phyloP scores from a whole-genome alignment of 2,329 filamentous ascomycete species.

The Colletotrichum sp. region DNA sequence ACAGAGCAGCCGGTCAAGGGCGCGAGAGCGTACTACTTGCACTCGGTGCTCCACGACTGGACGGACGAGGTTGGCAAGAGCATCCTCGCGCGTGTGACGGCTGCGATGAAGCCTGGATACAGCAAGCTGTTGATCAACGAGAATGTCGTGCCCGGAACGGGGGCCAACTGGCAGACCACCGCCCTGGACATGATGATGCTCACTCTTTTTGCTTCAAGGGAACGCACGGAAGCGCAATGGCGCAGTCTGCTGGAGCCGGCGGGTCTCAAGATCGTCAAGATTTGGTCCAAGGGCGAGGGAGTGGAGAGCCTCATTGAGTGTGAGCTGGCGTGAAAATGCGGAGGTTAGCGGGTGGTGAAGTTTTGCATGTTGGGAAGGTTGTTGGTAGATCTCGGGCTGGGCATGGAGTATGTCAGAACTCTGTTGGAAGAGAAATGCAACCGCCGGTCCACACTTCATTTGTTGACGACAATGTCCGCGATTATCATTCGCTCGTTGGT shows the following conservation, averaged over 20 bases:
- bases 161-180: constrained; percentile 10
- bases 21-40: constrained; percentile 21
- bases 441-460: neutral
- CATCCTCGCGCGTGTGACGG: constrained; percentile 19
- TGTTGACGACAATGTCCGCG: neutral
- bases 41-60: constrained; percentile 23
- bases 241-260: neutral
- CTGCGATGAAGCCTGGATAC: constrained; percentile 22
- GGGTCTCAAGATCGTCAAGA: constrained; percentile 1
- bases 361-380: neutral
- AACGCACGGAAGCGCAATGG: constrained; percentile 25
- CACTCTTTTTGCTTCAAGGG: constrained; percentile 18
- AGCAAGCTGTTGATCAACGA: constrained; percentile 22
- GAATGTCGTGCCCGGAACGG: constrained; percentile 15
- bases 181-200: constrained; percentile 24
- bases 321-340: neutral
- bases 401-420: neutral
- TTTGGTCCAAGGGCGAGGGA: neutral
- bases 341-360: neutral
- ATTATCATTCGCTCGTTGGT: neutral
- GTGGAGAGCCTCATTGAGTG: constrained; percentile 3
- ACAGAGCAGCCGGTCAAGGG: constrained; percentile 3
- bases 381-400: neutral
- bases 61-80: constrained; percentile 16
- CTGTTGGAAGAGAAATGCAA: neutral